Conservation (phyloP, 1,284 basidiomycete species). For the Kalmanozyma brasiliensis region DNA sequence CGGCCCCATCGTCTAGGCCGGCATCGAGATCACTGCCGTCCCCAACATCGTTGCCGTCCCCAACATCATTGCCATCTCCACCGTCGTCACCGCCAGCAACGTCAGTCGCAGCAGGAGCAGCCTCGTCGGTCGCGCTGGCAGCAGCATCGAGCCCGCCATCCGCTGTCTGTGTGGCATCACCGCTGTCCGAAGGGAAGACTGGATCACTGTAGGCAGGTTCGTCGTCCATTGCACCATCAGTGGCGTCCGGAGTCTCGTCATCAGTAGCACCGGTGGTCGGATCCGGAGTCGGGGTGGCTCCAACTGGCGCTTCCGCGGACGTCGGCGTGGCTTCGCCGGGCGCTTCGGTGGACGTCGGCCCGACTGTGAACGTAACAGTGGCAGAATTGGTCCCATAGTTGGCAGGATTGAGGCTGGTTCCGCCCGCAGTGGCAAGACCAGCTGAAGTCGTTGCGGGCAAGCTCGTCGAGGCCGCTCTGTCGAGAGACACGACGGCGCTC, state of each 20-base stretch:
- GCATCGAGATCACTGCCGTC: too few relatives aligned
- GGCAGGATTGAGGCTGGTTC: constrained; percentile 3
- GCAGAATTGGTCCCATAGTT: constrained; percentile 10
- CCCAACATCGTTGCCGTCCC: background rate
- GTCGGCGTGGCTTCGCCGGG: background rate
- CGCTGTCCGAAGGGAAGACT: constrained; percentile 12
- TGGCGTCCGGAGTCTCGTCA: constrained; percentile 12
- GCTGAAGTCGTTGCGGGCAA: background rate
- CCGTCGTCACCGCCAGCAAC: background rate
- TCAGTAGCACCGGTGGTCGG: background rate
- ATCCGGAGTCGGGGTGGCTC: background rate
- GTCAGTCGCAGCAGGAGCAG: background rate
- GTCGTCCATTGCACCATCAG: background rate
- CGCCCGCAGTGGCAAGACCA: background rate
- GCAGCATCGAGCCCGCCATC: too few relatives aligned
- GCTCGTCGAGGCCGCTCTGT: constrained; percentile 4
- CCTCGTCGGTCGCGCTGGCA: background rate
- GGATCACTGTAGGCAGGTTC: constrained; percentile 17
- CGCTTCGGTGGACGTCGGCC: background rate
- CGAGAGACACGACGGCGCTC: constrained; percentile 3
- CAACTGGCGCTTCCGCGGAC: background rate
- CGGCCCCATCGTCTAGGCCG: too few relatives aligned
- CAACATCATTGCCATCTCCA: background rate
- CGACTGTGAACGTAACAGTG: constrained; percentile 6
- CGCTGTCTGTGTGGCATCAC: too few relatives aligned